phyloP scores from a whole-genome alignment of 2,329 filamentous ascomycete genomes.

The Penicillium sp. region DNA sequence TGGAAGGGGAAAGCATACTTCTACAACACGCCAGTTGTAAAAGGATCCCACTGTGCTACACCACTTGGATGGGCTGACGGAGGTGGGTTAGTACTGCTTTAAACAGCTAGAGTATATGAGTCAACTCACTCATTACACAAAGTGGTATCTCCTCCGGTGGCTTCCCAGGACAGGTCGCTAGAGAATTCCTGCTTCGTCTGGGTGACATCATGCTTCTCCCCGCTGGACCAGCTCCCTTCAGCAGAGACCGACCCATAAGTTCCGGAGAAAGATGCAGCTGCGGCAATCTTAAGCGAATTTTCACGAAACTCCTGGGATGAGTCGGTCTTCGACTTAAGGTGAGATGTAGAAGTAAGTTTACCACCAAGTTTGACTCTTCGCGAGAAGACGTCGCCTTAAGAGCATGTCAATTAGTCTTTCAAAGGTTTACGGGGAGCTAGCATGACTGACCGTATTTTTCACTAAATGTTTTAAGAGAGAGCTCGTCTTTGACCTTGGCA shows the following conservation, averaged over 20 bases:
- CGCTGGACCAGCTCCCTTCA: neutral
- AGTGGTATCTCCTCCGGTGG: slow-evolving; percentile 17
- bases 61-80: slow-evolving; percentile 14
- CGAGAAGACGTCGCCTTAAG: slow-evolving; percentile 11
- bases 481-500: slow-evolving; percentile 1
- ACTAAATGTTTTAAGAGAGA: slow-evolving; percentile 10
- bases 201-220: neutral
- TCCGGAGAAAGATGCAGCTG: neutral
- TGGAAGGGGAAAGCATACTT: slow-evolving; percentile 9
- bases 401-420: neutral
- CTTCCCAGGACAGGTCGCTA: slow-evolving; percentile 17
- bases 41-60: slow-evolving; percentile 15
- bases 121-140: slow-evolving; percentile 17
- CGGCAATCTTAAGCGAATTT: slow-evolving; percentile 15
- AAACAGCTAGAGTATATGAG: neutral
- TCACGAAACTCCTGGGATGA: neutral
- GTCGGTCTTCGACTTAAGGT: slow-evolving; percentile 1
- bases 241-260: neutral
- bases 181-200: slow-evolving; percentile 6
- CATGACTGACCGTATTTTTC: slow-evolving; percentile 8
- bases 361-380: slow-evolving; percentile 15
- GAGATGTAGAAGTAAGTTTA: slow-evolving; percentile 12
- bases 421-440: too few species aligned
- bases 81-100: neutral
- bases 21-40: slow-evolving; percentile 18